A percentile compares a stretch with the other conserved stretches of the same genome.
These are phyloP conservation scores for Colletotrichum lentis DNA, from an alignment of 2,329 filamentous ascomycete genomes.

Conservation along the genomic window DNA sequence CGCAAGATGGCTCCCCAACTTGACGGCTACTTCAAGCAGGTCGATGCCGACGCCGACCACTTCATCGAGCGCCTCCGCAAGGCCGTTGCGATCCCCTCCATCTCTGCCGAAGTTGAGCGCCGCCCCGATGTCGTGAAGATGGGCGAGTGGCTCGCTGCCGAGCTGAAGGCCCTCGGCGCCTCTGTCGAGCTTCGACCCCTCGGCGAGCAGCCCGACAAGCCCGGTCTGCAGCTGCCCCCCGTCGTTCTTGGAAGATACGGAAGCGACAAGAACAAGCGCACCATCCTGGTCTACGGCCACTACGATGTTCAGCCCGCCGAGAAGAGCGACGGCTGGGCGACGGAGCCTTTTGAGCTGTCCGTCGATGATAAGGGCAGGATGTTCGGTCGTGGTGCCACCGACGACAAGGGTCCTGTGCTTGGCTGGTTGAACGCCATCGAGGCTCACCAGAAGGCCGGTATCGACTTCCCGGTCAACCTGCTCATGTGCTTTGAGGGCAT, in stretches of 20 bases:
- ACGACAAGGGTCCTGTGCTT: slow-evolving; percentile 96
- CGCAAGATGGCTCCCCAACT: slow-evolving; percentile 87
- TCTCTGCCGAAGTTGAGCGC: slow-evolving; percentile 89
- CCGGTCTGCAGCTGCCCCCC: slow-evolving; percentile 89
- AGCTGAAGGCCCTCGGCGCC: slow-evolving; percentile 85
- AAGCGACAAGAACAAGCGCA: slow-evolving; percentile 89
- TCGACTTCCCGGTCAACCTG: slow-evolving; percentile 96
- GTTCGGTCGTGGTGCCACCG: slow-evolving; percentile 94
- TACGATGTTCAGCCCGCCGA: slow-evolving; percentile 98
- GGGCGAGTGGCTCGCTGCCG: slow-evolving; percentile 86
- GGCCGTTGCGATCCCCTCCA: slow-evolving; percentile 94
- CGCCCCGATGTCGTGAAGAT: slow-evolving; percentile 94
- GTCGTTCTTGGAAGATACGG: slow-evolving; percentile 93
- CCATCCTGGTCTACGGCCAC: slow-evolving; percentile 96
- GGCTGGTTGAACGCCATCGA: slow-evolving; percentile 99
- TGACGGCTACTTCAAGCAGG: slow-evolving; percentile 91
- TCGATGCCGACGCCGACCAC: slow-evolving; percentile 77
- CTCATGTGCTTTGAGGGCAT: slow-evolving; percentile 99
- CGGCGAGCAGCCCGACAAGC: slow-evolving; percentile 90
- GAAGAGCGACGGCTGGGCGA: slow-evolving; percentile 93
- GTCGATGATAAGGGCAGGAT: slow-evolving; percentile 92
- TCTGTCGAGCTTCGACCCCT: slow-evolving; percentile 85
- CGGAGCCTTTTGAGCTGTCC: slow-evolving; percentile 88
- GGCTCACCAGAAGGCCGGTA: slow-evolving; percentile 91
- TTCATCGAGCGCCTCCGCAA: slow-evolving; percentile 92